Conservation (phyloP, 306 rosid genomes). For the Prunus kanzakura region DNA sequence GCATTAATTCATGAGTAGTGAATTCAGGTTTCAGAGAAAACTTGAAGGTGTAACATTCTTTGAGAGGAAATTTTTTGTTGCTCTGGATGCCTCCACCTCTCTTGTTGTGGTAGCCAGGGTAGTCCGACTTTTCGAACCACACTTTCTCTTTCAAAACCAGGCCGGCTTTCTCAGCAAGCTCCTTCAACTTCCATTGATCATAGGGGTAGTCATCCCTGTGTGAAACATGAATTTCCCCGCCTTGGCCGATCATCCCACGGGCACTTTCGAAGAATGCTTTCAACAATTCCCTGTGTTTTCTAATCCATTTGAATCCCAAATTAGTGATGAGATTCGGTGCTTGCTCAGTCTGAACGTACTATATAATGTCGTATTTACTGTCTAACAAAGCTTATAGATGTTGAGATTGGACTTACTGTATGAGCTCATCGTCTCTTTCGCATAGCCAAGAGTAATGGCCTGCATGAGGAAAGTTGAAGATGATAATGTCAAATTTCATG, state of each 20-base stretch:
- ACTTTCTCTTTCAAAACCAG: constrained; percentile 13
- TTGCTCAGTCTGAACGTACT: too few relatives aligned
- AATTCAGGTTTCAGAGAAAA: background rate
- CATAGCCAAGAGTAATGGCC: constrained; percentile 19
- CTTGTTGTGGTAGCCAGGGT: constrained; percentile 30
- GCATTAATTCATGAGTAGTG: background rate
- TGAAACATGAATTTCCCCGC: constrained; percentile 25
- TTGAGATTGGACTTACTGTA: constrained; percentile 4
- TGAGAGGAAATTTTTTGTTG: constrained; percentile 17
- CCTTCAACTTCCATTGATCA: constrained; percentile 12
- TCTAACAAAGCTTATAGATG: too few relatives aligned
- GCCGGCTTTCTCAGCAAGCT: constrained; percentile 10
- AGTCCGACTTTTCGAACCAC: background rate
- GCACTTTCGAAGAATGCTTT: constrained; percentile 15
- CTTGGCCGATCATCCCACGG: constrained; percentile 1
- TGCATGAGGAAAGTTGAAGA: constrained; percentile 35
- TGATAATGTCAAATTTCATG: constrained; percentile 21
- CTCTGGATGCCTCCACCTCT: constrained; percentile 20
- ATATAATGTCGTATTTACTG: too few relatives aligned
- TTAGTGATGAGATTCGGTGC: too few relatives aligned
- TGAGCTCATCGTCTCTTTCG: constrained; percentile 4
- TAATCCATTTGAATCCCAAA: background rate
- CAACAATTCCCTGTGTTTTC: constrained; percentile 21
- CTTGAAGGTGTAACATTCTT: constrained; percentile 19
- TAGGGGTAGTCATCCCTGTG: constrained; percentile 22